Evolutionary conservation across 345 rosid species (phyloP), one percentile per base, ranked within the genome.

Genomic region (Psidium guajava): DNA sequence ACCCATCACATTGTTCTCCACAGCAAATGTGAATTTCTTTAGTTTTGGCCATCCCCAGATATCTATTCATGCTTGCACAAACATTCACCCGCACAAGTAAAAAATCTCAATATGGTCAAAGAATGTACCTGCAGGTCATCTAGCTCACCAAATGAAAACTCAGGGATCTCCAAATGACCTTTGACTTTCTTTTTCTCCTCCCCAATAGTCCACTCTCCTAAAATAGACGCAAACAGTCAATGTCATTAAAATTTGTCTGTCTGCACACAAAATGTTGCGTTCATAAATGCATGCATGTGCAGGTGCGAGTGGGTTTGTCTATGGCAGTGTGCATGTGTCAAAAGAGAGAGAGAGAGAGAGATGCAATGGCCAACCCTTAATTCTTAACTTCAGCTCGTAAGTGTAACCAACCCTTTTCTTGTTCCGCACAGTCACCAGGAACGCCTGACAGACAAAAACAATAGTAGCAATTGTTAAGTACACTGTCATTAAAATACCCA

Each of bases 91-190:
- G 42, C 18, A 51, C 57, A 52, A 82, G 44, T 27, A 82, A 82
- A 44, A 84, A 14, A 59, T 50, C 24, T 36, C 80, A 20, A 69
- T 18, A 69, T 36, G 6, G 3, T 5, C 27, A 18, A 36, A 82
- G 12, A 53, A 75, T 83, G 54, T 90, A 97, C 99, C 99, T 97
- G 93, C 86, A 97, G 92, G 85, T 95, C 99, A 88, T 95, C 96
- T 53, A 95, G 95, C 90, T 97, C 99, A 9, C 98, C 99, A 28
- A 90, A 94, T 11, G 99, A 97, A 87, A 97, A 95, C 90, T 97
- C 99, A 2, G 94, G 90, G 77, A 97, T 88, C 86, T 95, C 95
- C 28, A 97, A 89, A 84, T 91, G 90, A 55, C 98, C 96, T 82
- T 92, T 94, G 24, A 93, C 91, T 52, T 8, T 87, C 92, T 90